phyloP scores from a whole-genome alignment of 257 asterid genomes.

The Voacanga thouarsii region DNA sequence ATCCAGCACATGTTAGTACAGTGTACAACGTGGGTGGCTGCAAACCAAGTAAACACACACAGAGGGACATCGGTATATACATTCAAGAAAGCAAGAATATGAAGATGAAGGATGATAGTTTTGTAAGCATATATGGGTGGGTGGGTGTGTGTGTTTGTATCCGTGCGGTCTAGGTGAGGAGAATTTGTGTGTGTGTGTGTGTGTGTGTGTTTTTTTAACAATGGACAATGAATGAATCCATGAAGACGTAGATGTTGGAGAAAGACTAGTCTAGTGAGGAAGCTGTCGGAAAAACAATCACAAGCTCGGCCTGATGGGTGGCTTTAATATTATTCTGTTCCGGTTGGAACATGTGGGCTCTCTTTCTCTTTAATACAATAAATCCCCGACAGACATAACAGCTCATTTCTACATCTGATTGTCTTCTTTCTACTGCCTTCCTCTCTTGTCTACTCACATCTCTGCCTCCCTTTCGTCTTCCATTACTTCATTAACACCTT shows the following conservation, averaged over 20 bases:
- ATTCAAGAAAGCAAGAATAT: neutral
- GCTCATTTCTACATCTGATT: slow-evolving; percentile 10
- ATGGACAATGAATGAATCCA: neutral
- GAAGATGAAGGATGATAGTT: neutral
- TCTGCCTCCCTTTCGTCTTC: neutral
- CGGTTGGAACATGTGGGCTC: slow-evolving; percentile 34
- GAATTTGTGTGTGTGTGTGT: neutral
- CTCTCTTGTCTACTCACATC: neutral
- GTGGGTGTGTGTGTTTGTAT: neutral
- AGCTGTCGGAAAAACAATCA: slow-evolving; percentile 36
- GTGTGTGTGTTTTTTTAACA: neutral
- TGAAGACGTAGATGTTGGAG: slow-evolving; percentile 30
- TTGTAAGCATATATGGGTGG: too few species aligned
- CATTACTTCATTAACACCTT: neutral
- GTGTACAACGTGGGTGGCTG: neutral
- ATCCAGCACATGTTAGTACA: slow-evolving; percentile 4
- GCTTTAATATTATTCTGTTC: slow-evolving; percentile 25
- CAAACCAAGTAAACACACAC: neutral
- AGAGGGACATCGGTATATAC: neutral
- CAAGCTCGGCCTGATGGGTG: slow-evolving; percentile 20
- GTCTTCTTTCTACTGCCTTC: slow-evolving; percentile 1
- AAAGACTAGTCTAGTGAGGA: slow-evolving; percentile 27
- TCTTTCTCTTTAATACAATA: slow-evolving; percentile 10
- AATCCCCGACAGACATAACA: slow-evolving; percentile 18
- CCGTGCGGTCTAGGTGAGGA: slow-evolving; percentile 1